Base-by-base conservation (phyloP, 441 rosid genomes). In the Gossypium schwendimanii region DNA sequence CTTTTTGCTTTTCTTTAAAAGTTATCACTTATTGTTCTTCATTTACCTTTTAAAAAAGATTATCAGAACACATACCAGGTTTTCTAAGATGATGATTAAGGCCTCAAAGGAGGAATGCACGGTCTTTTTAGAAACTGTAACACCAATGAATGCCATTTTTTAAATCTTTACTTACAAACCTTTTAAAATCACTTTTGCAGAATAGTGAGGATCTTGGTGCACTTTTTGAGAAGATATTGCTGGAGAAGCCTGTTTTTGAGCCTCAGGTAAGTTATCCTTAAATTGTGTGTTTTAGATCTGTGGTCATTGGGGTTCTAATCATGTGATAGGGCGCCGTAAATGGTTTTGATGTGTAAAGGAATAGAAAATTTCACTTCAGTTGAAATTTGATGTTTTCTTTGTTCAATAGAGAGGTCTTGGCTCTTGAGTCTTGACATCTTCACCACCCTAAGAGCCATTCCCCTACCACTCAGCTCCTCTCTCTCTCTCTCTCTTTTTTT, bases 161-260 rank as follows among this genome's bases (percentile, higher is more conserved):
- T 26, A 11, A 58, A 23, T 71, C 28, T 71, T 44, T 74, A 47
- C 70, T 44, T 68, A 28, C 67, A 52, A 50, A 28, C 33, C 54
- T 59, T 60, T 47, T 61, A 6, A 31, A 20, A 62, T 78, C n/a
- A 12, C 53, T 76, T 61, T 71, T 70, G 24, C 93, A 94, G 98
- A 77, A 71, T 77, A 83, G 75, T 73, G 90, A 84, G 78, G 80
- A 75, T 54, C 73, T 87, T 71, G 82, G 81, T 68, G 70, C 85
- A 45, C 75, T 82, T 75, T 85, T 90, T 77, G 84, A 72, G 72
- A 85, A 79, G 73, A 77, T 94, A 73, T 55, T 72, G 63, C 45
- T 88, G 66, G 81, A 89, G 79, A 83, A 90, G 85, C 77, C 86
- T 60, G 75, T 36, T 63, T 92, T 92, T 79, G 87, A 81, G 72